Evolutionary conservation across 108 stramenopile genomes (phyloP), one percentile per base, ranked within the genome.

Genomic region (Poteriospumella lacustris): DNA sequence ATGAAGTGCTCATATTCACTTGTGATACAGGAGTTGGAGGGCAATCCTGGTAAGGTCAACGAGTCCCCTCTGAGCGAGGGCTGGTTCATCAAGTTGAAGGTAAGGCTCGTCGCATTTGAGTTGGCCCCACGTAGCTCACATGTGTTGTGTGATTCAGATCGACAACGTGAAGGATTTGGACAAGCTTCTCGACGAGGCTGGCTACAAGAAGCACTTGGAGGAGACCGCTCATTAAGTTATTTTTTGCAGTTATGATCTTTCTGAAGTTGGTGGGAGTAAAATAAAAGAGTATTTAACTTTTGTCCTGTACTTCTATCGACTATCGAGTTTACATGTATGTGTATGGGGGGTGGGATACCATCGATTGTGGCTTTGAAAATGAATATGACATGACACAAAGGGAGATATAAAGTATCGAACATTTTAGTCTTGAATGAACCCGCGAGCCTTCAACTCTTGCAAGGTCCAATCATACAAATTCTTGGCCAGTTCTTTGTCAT

Each of bases 11-110:
- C n/a, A n/a, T n/a, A n/a, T n/a, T n/a, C n/a, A 12, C 3, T 42
- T 9, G 36, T 73, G 9, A 5, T 73, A 19, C 31, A 90, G 26
- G 68, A 42, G 0, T 83, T 97, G 47, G 52, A 56, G 2, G 90
- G 91, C 76, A 87, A 85, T 19, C 96, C 96, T 29, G 94, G 80
- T 28, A 70, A 89, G 64, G 93, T 97, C 64, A 97, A 97, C 78
- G 78, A 78, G n/a, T 73, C 77, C 69, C 91, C 96, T 38, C 91
- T 94, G 85, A 78, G 58, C 38, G 81, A 87, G 42, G 96, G 88
- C 38, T 97, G 96, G 96, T 95, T 97, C 77, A 84, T 92, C 84
- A 94, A 95, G 85, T 28, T 73, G 9, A 73, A 73, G 70, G 70
- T 73, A 26, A 33, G 33, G 15, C 9, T 33, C 9, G 5, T 29